A percentile compares a stretch with the other conserved stretches of the same genome.
phyloP scores from a whole-genome alignment of 2,329 filamentous ascomycete species.

The Fusarium bulbicola region DNA sequence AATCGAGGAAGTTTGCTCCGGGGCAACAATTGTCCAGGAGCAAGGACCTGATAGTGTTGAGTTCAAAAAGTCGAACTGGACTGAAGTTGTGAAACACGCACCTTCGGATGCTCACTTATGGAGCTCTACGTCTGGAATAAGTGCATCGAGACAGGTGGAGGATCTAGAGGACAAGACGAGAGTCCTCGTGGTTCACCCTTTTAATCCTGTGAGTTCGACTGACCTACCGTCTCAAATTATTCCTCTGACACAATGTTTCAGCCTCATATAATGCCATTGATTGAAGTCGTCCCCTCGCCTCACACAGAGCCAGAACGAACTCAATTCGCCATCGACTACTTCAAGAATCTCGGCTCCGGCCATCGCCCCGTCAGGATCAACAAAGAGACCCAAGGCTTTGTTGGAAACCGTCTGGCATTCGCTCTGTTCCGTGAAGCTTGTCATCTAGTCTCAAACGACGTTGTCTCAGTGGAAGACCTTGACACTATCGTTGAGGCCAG shows the following conservation, averaged over 20 bases:
- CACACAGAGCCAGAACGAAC: not conserved
- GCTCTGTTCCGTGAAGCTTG: conserved; percentile 29
- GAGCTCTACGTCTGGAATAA: conserved; percentile 32
- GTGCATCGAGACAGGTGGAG: conserved; percentile 23
- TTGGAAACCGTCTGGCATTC: conserved; percentile 29
- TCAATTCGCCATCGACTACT: conserved; percentile 26
- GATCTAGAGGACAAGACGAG: conserved; percentile 17
- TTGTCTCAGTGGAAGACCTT: conserved; percentile 44
- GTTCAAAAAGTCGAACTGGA: conserved; percentile 34
- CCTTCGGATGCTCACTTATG: conserved; percentile 5
- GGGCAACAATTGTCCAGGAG: conserved; percentile 27
- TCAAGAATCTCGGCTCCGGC: conserved; percentile 15
- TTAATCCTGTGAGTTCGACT: conserved; percentile 10
- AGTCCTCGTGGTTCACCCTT: conserved; percentile 30
- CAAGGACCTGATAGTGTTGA: conserved; percentile 30
- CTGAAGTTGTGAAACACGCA: not conserved
- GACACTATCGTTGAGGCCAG: conserved; percentile 40
- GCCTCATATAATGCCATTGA: conserved; percentile 35
- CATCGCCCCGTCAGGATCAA: conserved; percentile 31
- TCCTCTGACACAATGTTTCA: not conserved
- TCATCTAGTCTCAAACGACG: conserved; percentile 11
- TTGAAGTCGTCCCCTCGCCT: conserved; percentile 29
- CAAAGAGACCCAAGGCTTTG: conserved; percentile 29
- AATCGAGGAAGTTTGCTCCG: conserved; percentile 14
- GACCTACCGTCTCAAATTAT: accelerated